Base-by-base conservation (phyloP, 169 alveolate genomes). In the Plasmodium billcollinsi region DNA sequence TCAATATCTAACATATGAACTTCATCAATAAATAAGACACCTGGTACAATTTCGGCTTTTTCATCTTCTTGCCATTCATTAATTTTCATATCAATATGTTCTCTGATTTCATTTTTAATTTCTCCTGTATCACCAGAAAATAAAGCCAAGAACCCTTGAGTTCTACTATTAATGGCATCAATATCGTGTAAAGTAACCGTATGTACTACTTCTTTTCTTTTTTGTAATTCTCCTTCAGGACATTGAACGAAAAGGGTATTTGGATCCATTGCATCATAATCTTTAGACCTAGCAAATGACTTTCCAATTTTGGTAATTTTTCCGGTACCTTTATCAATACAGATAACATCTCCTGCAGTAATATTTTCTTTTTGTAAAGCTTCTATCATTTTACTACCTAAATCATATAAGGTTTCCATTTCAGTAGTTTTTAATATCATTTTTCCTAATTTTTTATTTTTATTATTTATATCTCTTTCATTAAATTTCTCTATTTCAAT, bases 81-180 rank as follows among this genome's bases (percentile, higher is more conserved):
- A 15, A 99, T 99, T 93, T 98, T 98, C 88, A 97, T 95, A 89
- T 99, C 99, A 52, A 99, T 99, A 93, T 99, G 99, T 69, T 98
- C 99, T 78, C 99, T 97, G 39, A 99, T 98, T 94, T 98, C 99
- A 70, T 95, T 95, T 88, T 98, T 98, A 21, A 99, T 98, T 95
- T 99, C 99, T 29, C 99, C 99, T 43, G 99, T 98, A 92, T 99
- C 99, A 39, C 99, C 99, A 11, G 99, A 98, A 90, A 99, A 99
- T 29, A 99, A 95, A 4, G 99, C 99, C 70, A 98, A 90, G 89
- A 98, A 98, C 24, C 99, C 99, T 89, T 99, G 99, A 43, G 98
- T 89, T 18, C 98, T 92, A 61, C 99, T 96, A 94, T 99, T 99
- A 72, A 98, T 98, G 61, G 98, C 99, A 94, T 99, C 99, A 26